Conservation (phyloP, 768 basidiomycete species). For the Leucocoprinus birnbaumii region DNA sequence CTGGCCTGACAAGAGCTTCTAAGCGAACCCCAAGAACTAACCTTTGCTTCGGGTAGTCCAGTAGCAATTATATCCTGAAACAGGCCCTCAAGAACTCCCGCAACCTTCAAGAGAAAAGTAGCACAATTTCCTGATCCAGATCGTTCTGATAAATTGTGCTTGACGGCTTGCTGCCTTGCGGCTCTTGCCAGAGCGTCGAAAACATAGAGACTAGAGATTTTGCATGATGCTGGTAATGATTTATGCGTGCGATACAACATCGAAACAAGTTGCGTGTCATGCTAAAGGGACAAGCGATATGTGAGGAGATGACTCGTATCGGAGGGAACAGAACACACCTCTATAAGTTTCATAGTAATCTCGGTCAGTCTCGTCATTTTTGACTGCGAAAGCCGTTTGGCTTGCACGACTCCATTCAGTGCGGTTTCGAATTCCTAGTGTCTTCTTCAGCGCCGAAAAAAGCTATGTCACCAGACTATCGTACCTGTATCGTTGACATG, state of each 20-base stretch:
- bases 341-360: conserved; percentile 71
- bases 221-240: conserved; percentile 60
- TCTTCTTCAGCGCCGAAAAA: conserved; percentile 5
- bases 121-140: conserved; percentile 66
- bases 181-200: conserved; percentile 93
- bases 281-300: conserved; percentile 37
- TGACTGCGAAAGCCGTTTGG: conserved; percentile 83
- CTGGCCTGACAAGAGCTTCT: neutral
- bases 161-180: conserved; percentile 65
- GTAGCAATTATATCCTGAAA: conserved; percentile 79
- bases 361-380: conserved; percentile 80
- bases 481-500: conserved; percentile 10
- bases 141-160: conserved; percentile 54
- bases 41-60: conserved; percentile 75
- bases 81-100: conserved; percentile 86
- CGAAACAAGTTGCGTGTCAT: conserved; percentile 86
- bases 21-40: conserved; percentile 45
- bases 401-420: conserved; percentile 78
- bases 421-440: conserved; percentile 75
- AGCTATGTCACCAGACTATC: neutral
- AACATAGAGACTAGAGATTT: conserved; percentile 87
- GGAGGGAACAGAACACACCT: conserved; percentile 45
- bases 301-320: neutral
- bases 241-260: conserved; percentile 89
- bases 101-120: conserved; percentile 85